Conservation (phyloP, 768 basidiomycete species). For the Pleurotus cornucopiae region DNA sequence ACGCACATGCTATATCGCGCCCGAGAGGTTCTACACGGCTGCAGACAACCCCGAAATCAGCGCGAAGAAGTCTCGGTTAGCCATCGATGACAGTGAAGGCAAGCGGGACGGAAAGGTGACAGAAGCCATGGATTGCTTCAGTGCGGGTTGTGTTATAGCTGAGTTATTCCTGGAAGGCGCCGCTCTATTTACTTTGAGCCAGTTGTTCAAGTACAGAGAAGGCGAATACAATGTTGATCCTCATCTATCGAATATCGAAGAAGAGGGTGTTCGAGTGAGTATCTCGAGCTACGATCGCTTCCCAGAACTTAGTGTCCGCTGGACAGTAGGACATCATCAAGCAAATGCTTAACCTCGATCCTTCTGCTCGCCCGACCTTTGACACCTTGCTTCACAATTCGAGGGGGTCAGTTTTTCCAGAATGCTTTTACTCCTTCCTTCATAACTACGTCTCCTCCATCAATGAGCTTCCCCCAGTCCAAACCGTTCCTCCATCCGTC, state of each 20-base stretch:
- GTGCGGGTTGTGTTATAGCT: slow-evolving; percentile 89
- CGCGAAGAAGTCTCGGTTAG: slow-evolving; percentile 56
- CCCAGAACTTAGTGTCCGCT: not conserved
- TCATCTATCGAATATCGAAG: slow-evolving; percentile 72
- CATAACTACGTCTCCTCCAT: slow-evolving; percentile 84
- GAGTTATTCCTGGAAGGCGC: slow-evolving; percentile 96
- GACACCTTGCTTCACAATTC: slow-evolving; percentile 71
- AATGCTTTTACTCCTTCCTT: slow-evolving; percentile 92
- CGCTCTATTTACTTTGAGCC: slow-evolving; percentile 88
- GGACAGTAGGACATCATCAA: slow-evolving; percentile 72
- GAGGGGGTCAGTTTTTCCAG: slow-evolving; percentile 80
- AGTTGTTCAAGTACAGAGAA: slow-evolving; percentile 90
- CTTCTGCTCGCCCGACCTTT: slow-evolving; percentile 74
- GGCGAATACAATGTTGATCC: slow-evolving; percentile 77
- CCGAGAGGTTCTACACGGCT: slow-evolving; percentile 89
- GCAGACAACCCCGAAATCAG: slow-evolving; percentile 64
- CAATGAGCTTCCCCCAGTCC: slow-evolving; percentile 58
- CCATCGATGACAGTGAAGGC: slow-evolving; percentile 52
- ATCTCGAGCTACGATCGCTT: not conserved
- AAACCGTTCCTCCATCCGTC: slow-evolving; percentile 30
- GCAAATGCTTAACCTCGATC: slow-evolving; percentile 86
- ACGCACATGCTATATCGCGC: slow-evolving; percentile 93
- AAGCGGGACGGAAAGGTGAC: slow-evolving; percentile 81
- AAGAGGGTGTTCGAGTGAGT: slow-evolving; percentile 77
- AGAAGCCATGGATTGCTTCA: slow-evolving; percentile 97